Percentiles rank a stretch among this genome's conserved stretches.
These are phyloP conservation scores for Colletotrichum sp. DNA, from an alignment of 2,329 filamentous ascomycete species.

Conservation along the genomic window DNA sequence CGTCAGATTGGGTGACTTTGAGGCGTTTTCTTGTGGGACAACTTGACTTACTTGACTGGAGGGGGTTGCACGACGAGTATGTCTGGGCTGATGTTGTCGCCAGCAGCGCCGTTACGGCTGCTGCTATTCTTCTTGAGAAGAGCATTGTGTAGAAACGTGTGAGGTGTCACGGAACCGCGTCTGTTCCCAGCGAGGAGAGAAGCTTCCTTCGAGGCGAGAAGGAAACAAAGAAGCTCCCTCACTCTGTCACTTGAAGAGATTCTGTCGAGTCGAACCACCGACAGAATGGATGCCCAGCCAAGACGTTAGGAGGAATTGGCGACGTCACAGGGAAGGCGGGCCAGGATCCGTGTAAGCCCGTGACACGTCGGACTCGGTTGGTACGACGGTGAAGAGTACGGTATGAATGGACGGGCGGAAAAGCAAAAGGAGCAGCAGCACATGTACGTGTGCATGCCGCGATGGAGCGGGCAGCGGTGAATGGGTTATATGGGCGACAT, in stretches of 20 bases:
- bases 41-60: constrained; percentile 32
- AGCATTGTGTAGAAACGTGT: constrained; percentile 5
- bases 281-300: background rate
- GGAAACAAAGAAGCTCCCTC: background rate
- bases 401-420: background rate
- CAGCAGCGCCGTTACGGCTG: constrained; percentile 27
- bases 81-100: constrained; percentile 39
- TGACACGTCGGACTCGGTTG: constrained; percentile 1
- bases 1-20: background rate
- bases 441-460: background rate
- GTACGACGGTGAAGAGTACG: background rate
- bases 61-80: constrained; percentile 44
- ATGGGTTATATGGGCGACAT: constrained; percentile 16
- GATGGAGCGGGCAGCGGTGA: background rate
- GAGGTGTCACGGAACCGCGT: background rate
- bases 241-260: constrained; percentile 1
- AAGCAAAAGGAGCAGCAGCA: background rate
- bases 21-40: background rate
- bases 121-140: constrained; percentile 13
- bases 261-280: background rate
- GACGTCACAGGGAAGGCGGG: constrained; percentile 11
- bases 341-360: constrained; percentile 19
- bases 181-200: background rate
- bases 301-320: background rate
- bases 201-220: background rate